Base-by-base conservation (phyloP, 2,329 filamentous ascomycete genomes). In the Cladosporium sp. region DNA sequence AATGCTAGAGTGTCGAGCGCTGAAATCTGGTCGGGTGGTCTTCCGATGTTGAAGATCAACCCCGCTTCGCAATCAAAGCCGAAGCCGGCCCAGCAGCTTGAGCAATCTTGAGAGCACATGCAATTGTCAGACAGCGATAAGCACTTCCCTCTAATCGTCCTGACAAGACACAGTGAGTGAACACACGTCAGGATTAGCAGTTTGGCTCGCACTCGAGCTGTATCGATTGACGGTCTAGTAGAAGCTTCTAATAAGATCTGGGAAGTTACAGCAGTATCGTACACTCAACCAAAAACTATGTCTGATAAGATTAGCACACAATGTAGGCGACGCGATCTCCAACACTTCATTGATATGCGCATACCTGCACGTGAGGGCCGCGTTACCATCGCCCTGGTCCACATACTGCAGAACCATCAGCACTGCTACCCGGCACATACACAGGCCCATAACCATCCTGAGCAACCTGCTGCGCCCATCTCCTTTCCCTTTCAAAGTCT, bases 401-500 rank as follows among this genome's bases (percentile, higher is more conserved):
- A 21, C 58, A 29, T 6, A 61, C 40, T 5, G 26, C 50, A 2
- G 60, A 63, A 11, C 28, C 55, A 60, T 33, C 53, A 28, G 35
- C 40, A 53, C 55, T 60, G 21, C 37, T 64, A 31, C 63, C 60
- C 10, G 55, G 46, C 18, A 59, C 29, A 16, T 18, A 28, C 29
- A 65, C 46, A 5, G 55, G 55, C 14, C 55, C 63, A 53, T 65
- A 65, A 5, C 63, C 63, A 46, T 65, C 63, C 18, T 53, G 46
- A 7, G 63, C 63, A 23, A 65, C 63, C 26, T 55, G 55, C 31
- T 57, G 53, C 26, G 63, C 63, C 63, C 63, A 65, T 26, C 33
- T 60, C 12, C 63, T 53, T 33, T 65, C 56, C 18, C 63, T 37
- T 8, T 59, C 63, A 31, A 52, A 59, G 28, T 59, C 40, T 10